These are phyloP conservation scores for Eucalyptus cladocalyx DNA, from an alignment of 345 rosid species.

Conservation along the genomic window DNA sequence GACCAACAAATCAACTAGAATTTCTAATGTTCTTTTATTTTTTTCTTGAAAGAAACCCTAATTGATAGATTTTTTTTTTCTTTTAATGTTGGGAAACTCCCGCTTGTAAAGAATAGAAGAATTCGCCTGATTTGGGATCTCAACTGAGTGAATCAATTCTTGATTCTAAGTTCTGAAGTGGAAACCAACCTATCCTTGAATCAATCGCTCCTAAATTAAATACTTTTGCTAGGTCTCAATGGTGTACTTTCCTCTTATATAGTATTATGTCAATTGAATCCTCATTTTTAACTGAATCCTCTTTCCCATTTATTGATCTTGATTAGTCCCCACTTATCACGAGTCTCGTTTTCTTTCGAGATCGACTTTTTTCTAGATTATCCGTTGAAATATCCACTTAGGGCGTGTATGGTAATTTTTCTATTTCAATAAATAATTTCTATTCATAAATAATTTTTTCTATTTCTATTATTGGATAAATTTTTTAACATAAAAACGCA, in stretches of 20 bases:
- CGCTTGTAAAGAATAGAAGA: neutral
- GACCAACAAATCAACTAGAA: fast-evolving
- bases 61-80: too few relatives aligned
- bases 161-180: too few relatives aligned
- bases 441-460: too few relatives aligned
- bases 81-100: neutral
- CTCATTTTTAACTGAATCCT: neutral
- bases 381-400: fast-evolving
- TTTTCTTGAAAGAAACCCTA: neutral
- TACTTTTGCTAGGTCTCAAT: neutral
- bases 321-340: fast-evolving
- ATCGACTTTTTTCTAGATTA: fast-evolving
- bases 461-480: fast-evolving
- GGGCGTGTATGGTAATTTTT: fast-evolving
- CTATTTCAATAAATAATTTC: fast-evolving
- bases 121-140: fast-evolving
- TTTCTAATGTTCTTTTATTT: fast-evolving
- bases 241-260: neutral
- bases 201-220: neutral
- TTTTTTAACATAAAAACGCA: fast-evolving
- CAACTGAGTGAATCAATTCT: fast-evolving
- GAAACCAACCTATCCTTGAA: fast-evolving
- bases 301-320: neutral
- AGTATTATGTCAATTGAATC: neutral
- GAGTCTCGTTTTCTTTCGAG: neutral